phyloP scores from a whole-genome alignment of 2,329 filamentous ascomycete genomes.

The Colletotrichum karsti region DNA sequence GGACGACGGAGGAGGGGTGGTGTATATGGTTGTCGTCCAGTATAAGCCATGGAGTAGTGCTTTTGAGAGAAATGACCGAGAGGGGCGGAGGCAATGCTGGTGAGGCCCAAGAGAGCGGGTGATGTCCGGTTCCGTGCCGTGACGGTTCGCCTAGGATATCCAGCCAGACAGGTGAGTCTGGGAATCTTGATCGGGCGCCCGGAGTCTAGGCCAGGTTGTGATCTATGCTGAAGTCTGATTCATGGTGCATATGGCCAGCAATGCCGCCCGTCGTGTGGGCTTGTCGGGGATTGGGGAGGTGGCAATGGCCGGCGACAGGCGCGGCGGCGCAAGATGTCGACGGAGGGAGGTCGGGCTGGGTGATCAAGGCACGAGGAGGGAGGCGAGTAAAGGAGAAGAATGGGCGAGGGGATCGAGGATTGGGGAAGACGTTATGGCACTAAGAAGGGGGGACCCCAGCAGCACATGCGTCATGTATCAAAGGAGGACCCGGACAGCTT shows the following conservation, averaged over 20 bases:
- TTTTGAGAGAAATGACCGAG: background rate
- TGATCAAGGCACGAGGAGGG: conserved; percentile 7
- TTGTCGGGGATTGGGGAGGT: conserved; percentile 9
- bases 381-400: conserved; percentile 17
- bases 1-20: conserved; percentile 2
- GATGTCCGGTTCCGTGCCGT: conserved; percentile 22
- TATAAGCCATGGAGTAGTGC: conserved; percentile 21
- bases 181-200: conserved; percentile 20
- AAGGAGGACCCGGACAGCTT: conserved; percentile 28
- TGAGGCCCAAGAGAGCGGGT: conserved; percentile 8
- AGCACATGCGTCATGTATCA: conserved; percentile 31
- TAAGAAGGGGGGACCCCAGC: conserved; percentile 29
- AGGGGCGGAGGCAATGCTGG: conserved; percentile 18
- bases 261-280: conserved; percentile 36
- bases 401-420: conserved; percentile 19
- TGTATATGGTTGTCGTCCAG: conserved; percentile 26
- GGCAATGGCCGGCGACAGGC: conserved; percentile 11
- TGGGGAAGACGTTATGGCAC: conserved; percentile 25
- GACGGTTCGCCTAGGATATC: conserved; percentile 8
- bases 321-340: conserved; percentile 5
- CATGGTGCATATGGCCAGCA: conserved; percentile 42
- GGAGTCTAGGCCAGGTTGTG: conserved; percentile 27
- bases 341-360: background rate
- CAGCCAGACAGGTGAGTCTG: conserved; percentile 6
- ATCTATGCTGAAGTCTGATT: conserved; percentile 34